Conservation (phyloP, 257 asterid species). For the Solanum ossicruentum region DNA sequence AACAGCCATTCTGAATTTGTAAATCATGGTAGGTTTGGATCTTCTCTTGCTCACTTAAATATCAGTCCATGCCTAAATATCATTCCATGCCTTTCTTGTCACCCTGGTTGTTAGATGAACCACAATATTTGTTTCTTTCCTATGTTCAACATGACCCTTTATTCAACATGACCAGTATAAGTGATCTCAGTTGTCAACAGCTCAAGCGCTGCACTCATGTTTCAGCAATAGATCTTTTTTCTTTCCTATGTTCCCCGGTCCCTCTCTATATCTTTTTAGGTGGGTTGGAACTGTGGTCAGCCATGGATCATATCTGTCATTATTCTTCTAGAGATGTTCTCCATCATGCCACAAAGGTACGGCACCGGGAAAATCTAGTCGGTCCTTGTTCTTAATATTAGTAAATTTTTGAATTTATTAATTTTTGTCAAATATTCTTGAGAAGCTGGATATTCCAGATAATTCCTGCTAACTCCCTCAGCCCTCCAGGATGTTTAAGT, state of each 20-base stretch:
- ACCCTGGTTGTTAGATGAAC: neutral
- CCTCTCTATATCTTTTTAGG: neutral
- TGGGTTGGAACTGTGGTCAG: neutral
- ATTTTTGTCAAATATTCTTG: neutral
- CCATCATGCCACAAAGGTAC: neutral
- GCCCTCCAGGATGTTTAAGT: neutral
- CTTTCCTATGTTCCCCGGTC: neutral
- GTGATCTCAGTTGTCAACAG: neutral
- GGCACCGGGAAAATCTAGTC: neutral
- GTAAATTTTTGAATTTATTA: too few species aligned
- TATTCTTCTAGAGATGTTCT: neutral
- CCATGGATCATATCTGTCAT: neutral
- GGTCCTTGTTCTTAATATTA: neutral
- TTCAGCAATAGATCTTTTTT: neutral
- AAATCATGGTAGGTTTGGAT: slow-evolving; percentile 49
- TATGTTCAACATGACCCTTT: neutral
- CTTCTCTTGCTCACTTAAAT: neutral
- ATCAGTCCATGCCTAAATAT: neutral
- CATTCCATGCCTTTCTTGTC: neutral
- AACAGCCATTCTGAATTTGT: slow-evolving; percentile 45
- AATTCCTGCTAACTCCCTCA: neutral
- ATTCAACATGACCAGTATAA: neutral
- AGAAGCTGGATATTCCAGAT: neutral
- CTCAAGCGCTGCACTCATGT: neutral
- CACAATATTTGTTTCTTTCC: neutral